phyloP scores from a whole-genome alignment of 164 flowering plant species.

The Magnolia changhungtana region DNA sequence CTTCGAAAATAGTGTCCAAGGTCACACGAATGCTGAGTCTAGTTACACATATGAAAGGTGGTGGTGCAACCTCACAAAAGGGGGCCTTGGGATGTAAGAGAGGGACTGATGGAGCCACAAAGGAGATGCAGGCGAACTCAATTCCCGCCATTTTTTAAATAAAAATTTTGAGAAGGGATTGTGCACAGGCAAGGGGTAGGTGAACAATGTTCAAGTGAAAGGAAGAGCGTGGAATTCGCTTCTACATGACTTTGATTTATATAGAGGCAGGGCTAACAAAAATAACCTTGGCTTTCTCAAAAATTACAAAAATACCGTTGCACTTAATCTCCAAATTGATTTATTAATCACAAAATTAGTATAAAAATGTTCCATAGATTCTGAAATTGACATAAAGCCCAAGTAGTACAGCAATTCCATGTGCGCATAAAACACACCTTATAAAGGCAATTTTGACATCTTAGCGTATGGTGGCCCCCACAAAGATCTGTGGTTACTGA shows the following conservation, averaged over 20 bases:
- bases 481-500: no score
- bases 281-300: neutral
- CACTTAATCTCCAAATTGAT: no score
- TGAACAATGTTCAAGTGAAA: neutral
- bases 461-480: no score
- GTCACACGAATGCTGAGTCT: neutral
- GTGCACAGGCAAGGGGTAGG: neutral
- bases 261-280: neutral
- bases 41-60: neutral
- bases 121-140: neutral
- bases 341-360: no score
- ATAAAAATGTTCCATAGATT: no score
- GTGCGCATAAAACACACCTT: no score
- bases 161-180: neutral
- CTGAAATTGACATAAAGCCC: no score
- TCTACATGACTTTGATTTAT: neutral
- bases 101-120: neutral
- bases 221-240: neutral
- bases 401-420: no score
- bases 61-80: neutral
- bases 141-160: neutral
- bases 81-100: neutral
- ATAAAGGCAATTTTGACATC: no score
- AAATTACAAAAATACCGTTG: neutral
- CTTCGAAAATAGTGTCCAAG: neutral